A percentile compares a stretch with the other conserved stretches of the same genome.
These are phyloP conservation scores for Cryomyces minteri DNA, from an alignment of 495 filamentous ascomycete genomes.

Conservation along the genomic window DNA sequence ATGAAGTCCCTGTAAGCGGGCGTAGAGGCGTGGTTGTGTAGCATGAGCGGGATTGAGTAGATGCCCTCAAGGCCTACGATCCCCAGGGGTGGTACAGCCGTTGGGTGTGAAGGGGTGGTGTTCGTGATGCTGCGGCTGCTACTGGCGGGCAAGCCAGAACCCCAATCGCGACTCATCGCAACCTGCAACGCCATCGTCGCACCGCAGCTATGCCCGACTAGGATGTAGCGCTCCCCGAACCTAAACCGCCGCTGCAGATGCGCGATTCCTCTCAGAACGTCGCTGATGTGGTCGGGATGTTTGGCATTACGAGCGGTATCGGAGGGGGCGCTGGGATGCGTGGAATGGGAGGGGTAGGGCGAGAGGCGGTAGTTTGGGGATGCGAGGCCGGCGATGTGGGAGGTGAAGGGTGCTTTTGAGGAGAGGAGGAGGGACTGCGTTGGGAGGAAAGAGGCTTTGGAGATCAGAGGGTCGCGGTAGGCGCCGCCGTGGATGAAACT, in stretches of 20 bases:
- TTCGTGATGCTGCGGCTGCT: neutral
- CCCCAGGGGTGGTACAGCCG: constrained; percentile 19
- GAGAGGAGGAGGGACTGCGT: constrained; percentile 27
- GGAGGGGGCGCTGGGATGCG: constrained; percentile 11
- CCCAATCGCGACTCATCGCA: constrained; percentile 26
- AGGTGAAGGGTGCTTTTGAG: neutral
- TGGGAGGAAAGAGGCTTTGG: constrained; percentile 29
- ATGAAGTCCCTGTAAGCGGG: constrained; percentile 40
- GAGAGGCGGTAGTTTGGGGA: constrained; percentile 70
- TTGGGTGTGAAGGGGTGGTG: neutral
- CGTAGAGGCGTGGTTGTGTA: constrained; percentile 24
- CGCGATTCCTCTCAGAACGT: constrained; percentile 42
- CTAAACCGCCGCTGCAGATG: constrained; percentile 31
- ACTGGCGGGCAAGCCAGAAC: neutral
- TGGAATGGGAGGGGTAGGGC: constrained; percentile 37
- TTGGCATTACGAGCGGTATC: constrained; percentile 25
- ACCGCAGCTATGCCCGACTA: constrained; percentile 64
- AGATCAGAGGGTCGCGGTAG: constrained; percentile 59
- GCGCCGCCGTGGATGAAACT: constrained; percentile 80
- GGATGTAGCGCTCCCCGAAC: constrained; percentile 34
- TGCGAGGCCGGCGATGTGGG: constrained; percentile 39
- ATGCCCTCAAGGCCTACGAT: constrained; percentile 46
- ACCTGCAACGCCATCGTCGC: constrained; percentile 55
- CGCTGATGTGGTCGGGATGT: constrained; percentile 59
- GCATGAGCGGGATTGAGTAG: constrained; percentile 41